Evolutionary conservation across 495 filamentous ascomycete genomes (phyloP).

Genomic region (Lepidopterella palustris): DNA sequence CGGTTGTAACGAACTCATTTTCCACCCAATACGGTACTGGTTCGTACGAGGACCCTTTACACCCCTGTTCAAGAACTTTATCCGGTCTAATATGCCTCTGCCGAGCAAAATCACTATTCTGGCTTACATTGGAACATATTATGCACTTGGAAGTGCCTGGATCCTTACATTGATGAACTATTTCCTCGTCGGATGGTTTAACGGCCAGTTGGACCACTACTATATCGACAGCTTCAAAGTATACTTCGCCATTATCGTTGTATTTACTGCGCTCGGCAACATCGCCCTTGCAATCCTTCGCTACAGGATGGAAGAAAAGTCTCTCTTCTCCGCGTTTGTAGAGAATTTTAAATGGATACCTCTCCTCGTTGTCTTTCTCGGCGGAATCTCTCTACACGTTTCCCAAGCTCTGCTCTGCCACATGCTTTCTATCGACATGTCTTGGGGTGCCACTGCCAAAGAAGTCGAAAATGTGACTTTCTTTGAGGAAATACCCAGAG

Average conservation of each 20-base stretch:
- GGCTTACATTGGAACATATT: conserved; percentile 84
- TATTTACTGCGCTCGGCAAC: conserved; percentile 45
- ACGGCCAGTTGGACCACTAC: conserved; percentile 43
- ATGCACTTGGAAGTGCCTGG: conserved; percentile 74
- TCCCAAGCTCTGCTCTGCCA: conserved; percentile 43
- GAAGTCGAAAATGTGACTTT: conserved; percentile 56
- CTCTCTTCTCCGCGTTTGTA: conserved; percentile 31
- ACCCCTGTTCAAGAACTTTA: conserved; percentile 62
- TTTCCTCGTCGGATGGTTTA: conserved; percentile 59
- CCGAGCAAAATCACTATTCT: conserved; percentile 75
- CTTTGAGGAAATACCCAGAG: conserved; percentile 52
- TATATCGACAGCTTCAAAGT: conserved; percentile 47
- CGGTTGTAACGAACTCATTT: conserved; percentile 78
- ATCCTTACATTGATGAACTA: conserved; percentile 72
- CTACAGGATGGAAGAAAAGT: conserved; percentile 40
- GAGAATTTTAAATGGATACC: conserved; percentile 46
- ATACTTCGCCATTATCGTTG: conserved; percentile 45
- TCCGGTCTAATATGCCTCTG: conserved; percentile 65
- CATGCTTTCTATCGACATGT: conserved; percentile 45
- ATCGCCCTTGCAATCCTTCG: conserved; percentile 43
- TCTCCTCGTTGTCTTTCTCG: conserved; percentile 44
- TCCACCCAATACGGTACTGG: conserved; percentile 62
- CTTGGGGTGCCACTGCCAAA: conserved; percentile 48
- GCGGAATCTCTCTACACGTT: conserved; percentile 44
- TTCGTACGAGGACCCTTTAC: conserved; percentile 59